Evolutionary conservation across 257 asterid genomes (phyloP).

Genomic region (Eucommia ulmoides): DNA sequence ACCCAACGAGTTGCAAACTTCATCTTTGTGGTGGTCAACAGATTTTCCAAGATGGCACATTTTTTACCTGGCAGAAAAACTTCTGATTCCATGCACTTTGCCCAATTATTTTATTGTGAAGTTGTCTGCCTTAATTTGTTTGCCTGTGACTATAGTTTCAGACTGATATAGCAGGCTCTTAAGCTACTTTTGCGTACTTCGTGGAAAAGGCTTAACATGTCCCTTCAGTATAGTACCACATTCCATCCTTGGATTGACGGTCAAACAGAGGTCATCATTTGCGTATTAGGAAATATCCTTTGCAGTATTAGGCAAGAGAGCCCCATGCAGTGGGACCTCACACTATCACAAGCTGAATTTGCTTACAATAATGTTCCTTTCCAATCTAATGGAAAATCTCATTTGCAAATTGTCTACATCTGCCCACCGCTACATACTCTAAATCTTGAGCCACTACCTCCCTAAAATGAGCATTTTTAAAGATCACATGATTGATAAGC

Average conservation of each 20-base stretch:
- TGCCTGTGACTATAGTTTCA: neutral
- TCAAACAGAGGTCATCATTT: neutral
- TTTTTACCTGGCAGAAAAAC: neutral
- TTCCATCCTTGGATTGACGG: neutral
- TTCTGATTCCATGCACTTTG: neutral
- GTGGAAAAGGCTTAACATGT: neutral
- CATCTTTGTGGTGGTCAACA: slow-evolving; percentile 1
- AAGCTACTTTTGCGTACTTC: neutral
- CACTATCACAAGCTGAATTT: neutral
- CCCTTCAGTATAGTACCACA: neutral
- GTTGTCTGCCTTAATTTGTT: too few relatives aligned
- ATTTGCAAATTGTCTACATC: neutral
- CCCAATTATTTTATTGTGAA: neutral
- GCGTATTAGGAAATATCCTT: neutral
- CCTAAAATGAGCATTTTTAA: neutral
- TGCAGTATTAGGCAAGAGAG: neutral
- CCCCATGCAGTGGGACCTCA: neutral
- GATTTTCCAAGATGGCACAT: slow-evolving; percentile 6
- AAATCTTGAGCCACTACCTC: neutral
- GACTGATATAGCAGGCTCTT: neutral
- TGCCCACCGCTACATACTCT: neutral
- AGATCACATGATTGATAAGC: neutral
- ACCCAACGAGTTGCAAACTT: neutral
- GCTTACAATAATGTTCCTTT: neutral
- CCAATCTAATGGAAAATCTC: neutral